Conservation (phyloP, 148 eudicot genomes). For the Hydrangea macrophylla region DNA sequence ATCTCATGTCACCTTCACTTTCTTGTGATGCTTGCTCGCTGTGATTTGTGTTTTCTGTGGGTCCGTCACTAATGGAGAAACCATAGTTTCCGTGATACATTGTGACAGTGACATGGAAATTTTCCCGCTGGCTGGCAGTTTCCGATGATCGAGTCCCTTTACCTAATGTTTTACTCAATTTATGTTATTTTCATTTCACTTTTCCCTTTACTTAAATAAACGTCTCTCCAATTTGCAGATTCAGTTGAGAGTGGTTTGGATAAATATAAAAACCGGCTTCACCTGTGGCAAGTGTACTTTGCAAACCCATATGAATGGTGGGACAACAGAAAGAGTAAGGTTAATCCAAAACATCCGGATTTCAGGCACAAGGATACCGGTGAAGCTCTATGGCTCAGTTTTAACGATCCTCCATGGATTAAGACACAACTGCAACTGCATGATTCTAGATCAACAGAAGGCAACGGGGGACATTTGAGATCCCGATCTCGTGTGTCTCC, state of each 20-base stretch:
- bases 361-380: conserved; percentile 62
- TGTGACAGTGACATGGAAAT: no score
- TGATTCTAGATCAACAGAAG: conserved; percentile 33
- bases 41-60: no score
- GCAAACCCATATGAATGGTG: conserved; percentile 65
- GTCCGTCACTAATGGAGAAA: no score
- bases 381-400: conserved; percentile 64
- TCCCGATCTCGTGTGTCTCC: conserved; percentile 11
- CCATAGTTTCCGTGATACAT: no score
- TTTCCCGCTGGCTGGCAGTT: not conserved
- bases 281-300: conserved; percentile 66
- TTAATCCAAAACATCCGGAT: conserved; percentile 48
- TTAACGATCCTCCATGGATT: conserved; percentile 64
- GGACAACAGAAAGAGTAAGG: conserved; percentile 49
- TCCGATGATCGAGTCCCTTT: not conserved
- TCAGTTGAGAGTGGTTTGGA: conserved; percentile 31
- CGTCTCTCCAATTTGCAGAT: conserved; percentile 9
- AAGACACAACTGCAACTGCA: conserved; percentile 46
- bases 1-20: no score
- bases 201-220: not conserved
- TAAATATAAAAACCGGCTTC: conserved; percentile 35
- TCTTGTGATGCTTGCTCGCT: no score
- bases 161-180: no score
- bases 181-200: not conserved
- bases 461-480: not conserved